Conservation (phyloP, 2,329 filamentous ascomycete species). For the Magnaporthiopsis rhizophila region DNA sequence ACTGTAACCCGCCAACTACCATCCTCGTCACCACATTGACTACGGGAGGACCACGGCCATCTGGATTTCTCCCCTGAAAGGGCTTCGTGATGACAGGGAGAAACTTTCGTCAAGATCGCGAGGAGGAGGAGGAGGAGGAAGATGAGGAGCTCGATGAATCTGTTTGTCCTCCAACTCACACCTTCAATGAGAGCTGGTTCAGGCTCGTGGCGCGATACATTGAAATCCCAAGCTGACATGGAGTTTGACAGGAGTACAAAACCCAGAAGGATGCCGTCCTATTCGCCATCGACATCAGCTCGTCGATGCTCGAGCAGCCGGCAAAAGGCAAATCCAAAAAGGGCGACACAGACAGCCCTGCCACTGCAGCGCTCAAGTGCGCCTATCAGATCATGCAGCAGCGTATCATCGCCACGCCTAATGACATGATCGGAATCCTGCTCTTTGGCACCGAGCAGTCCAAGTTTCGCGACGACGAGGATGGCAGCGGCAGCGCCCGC, state of each 20-base stretch:
- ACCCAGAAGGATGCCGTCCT: slow-evolving; percentile 95
- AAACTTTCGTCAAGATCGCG: slow-evolving; percentile 21
- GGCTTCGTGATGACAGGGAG: neutral
- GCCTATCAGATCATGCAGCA: slow-evolving; percentile 96
- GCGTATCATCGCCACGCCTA: slow-evolving; percentile 92
- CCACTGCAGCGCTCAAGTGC: slow-evolving; percentile 82
- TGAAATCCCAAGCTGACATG: slow-evolving; percentile 8
- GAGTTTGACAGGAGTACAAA: slow-evolving; percentile 64
- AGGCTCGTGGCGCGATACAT: neutral
- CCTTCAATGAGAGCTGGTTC: neutral
- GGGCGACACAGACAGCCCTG: slow-evolving; percentile 67
- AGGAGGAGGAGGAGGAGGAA: slow-evolving; percentile 58
- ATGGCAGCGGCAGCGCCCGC: slow-evolving; percentile 37
- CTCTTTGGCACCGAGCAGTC: slow-evolving; percentile 85
- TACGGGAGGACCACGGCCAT: neutral
- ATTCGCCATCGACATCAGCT: slow-evolving; percentile 87
- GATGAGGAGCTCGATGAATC: slow-evolving; percentile 45
- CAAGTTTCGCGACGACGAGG: slow-evolving; percentile 64
- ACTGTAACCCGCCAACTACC: slow-evolving; percentile 31
- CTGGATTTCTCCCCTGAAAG: neutral
- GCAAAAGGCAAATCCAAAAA: slow-evolving; percentile 62
- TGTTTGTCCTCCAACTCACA: slow-evolving; percentile 14
- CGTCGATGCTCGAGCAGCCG: slow-evolving; percentile 72
- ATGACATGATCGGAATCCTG: slow-evolving; percentile 93
- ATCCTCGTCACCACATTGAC: neutral